These are phyloP conservation scores for Cylindrodendrum hubeiense DNA, from an alignment of 2,329 filamentous ascomycete genomes.

Conservation along the genomic window DNA sequence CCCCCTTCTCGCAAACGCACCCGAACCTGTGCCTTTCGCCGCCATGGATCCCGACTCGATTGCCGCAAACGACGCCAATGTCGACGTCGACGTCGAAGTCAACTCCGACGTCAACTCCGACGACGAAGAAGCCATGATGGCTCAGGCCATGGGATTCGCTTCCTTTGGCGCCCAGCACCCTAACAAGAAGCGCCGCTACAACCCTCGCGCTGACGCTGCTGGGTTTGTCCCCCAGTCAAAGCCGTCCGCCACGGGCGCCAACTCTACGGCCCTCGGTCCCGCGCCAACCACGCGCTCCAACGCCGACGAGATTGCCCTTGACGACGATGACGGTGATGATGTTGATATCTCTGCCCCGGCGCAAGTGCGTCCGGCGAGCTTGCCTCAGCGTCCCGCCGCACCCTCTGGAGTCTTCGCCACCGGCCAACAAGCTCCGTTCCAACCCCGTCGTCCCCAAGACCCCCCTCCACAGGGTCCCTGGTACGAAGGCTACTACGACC, in stretches of 20 bases:
- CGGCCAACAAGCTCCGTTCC: slow-evolving; percentile 10
- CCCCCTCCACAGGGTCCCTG: slow-evolving; percentile 55
- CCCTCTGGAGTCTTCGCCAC: slow-evolving; percentile 15
- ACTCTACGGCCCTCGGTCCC: slow-evolving; percentile 52
- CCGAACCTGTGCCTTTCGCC: background rate
- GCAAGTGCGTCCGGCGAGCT: slow-evolving; percentile 49
- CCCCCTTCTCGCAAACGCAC: background rate
- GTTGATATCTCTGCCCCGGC: slow-evolving; percentile 28
- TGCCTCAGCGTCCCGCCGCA: slow-evolving; percentile 49
- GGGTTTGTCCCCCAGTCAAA: slow-evolving; percentile 44
- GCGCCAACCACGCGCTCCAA: slow-evolving; percentile 46
- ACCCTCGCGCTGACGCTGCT: slow-evolving; percentile 64
- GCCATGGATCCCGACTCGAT: slow-evolving; percentile 22
- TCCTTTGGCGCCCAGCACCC: slow-evolving; percentile 72
- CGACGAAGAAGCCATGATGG: slow-evolving; percentile 66
- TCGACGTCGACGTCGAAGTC: slow-evolving; percentile 32
- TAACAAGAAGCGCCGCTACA: slow-evolving; percentile 77
- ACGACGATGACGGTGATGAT: slow-evolving; percentile 55
- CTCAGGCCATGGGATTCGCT: slow-evolving; percentile 79
- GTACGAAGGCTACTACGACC: slow-evolving; percentile 78
- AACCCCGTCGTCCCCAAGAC: slow-evolving; percentile 29
- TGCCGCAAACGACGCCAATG: background rate
- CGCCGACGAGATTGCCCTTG: slow-evolving; percentile 60
- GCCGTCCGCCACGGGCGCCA: slow-evolving; percentile 48
- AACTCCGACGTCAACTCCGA: slow-evolving; percentile 33